Evolutionary conservation across 2,329 filamentous ascomycete species (phyloP).

Genomic region (Basipetospora chlamydospora): DNA sequence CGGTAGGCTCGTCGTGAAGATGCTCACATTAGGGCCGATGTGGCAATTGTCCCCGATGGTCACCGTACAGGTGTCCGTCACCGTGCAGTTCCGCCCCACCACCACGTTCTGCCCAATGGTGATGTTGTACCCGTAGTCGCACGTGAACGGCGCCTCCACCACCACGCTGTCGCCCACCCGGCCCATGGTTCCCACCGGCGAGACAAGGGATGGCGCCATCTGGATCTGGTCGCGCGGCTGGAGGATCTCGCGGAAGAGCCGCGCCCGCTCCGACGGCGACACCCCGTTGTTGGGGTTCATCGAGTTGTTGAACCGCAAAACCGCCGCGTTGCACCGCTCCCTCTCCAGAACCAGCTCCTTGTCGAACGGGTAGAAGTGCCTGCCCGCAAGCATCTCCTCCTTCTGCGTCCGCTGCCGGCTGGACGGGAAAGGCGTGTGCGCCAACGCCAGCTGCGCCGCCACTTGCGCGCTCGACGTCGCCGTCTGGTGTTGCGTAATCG

Average conservation of each 20-base stretch:
- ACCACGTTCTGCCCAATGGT: constrained; percentile 71
- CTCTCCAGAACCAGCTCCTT: constrained; percentile 68
- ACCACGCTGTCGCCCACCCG: constrained; percentile 59
- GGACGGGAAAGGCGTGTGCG: constrained; percentile 34
- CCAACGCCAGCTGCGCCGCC: constrained; percentile 44
- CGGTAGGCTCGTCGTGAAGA: constrained; percentile 61
- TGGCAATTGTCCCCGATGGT: constrained; percentile 64
- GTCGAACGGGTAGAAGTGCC: constrained; percentile 67
- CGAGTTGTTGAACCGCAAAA: constrained; percentile 78
- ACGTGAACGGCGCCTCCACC: constrained; percentile 79
- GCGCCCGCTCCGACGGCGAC: constrained; percentile 50
- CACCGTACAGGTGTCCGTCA: constrained; percentile 76
- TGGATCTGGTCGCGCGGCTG: constrained; percentile 44
- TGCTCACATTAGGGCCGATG: constrained; percentile 73
- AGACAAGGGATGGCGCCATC: constrained; percentile 38
- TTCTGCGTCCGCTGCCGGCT: constrained; percentile 49
- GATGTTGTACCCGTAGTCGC: constrained; percentile 94
- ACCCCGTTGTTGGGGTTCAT: constrained; percentile 61
- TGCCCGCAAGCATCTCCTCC: constrained; percentile 74
- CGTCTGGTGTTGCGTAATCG: constrained; percentile 16
- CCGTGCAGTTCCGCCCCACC: constrained; percentile 69
- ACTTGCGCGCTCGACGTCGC: constrained; percentile 32
- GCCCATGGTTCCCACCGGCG: constrained; percentile 38
- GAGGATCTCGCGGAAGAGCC: constrained; percentile 58
- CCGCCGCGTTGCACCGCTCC: constrained; percentile 66